phyloP scores from a whole-genome alignment of 768 basidiomycete species.

The Serendipita sp. region DNA sequence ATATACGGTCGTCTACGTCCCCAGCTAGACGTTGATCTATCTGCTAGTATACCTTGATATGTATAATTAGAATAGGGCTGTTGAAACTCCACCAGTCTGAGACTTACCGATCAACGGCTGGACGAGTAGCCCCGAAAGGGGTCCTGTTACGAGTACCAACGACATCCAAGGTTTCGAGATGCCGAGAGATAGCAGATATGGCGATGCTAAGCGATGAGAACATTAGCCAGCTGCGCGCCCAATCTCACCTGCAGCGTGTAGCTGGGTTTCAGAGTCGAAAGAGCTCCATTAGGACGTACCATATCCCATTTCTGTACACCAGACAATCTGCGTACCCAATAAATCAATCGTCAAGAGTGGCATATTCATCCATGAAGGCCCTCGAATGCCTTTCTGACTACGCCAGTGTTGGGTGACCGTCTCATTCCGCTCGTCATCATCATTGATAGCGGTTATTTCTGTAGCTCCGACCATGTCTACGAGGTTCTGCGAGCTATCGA shows the following conservation, averaged over 20 bases:
- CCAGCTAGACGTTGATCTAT: slow-evolving; percentile 66
- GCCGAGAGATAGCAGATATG: slow-evolving; percentile 80
- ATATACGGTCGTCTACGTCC: slow-evolving; percentile 83
- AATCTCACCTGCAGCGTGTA: no score
- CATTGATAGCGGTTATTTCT: not conserved
- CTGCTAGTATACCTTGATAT: slow-evolving; percentile 45
- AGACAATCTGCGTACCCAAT: slow-evolving; percentile 74
- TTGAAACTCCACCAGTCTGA: not conserved
- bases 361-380: slow-evolving; percentile 50
- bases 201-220: slow-evolving; percentile 32
- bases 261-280: not conserved
- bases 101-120: slow-evolving; percentile 69
- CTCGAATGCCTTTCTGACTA: not conserved
- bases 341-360: slow-evolving; percentile 63
- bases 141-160: slow-evolving; percentile 83
- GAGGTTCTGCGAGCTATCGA: no score
- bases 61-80: not conserved
- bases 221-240: slow-evolving; percentile 21
- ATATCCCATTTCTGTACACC: slow-evolving; percentile 93
- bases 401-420: not conserved
- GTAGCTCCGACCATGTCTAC: not conserved
- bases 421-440: not conserved
- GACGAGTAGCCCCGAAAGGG: slow-evolving; percentile 74
- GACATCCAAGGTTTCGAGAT: slow-evolving; percentile 76
- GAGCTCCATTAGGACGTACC: slow-evolving; percentile 22